phyloP scores from a whole-genome alignment of 140 eudicot genomes.

The Senecio squalidus region DNA sequence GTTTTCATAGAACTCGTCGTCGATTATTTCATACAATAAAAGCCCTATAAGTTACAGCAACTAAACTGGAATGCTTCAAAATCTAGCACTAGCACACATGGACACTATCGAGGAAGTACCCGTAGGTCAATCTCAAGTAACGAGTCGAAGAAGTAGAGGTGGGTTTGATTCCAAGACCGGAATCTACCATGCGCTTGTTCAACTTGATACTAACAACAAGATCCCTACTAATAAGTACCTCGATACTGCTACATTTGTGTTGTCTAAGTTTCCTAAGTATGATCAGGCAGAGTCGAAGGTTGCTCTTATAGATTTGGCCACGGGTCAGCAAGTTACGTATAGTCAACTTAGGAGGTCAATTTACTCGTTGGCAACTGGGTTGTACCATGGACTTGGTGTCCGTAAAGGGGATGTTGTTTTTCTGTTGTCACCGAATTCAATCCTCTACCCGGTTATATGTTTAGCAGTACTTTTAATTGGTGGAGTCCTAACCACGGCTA shows the following conservation, averaged over 20 bases:
- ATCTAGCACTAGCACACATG: slow-evolving; percentile 19
- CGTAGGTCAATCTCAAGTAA: background rate
- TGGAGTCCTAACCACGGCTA: slow-evolving; percentile 67
- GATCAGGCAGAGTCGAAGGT: slow-evolving; percentile 39
- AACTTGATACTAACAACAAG: slow-evolving; percentile 31
- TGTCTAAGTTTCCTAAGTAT: slow-evolving; percentile 47
- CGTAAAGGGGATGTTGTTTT: slow-evolving; percentile 68
- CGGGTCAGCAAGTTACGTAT: slow-evolving; percentile 40
- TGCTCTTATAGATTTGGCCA: slow-evolving; percentile 59
- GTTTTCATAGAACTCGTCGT: background rate
- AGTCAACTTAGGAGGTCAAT: slow-evolving; percentile 51
- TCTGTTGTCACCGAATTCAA: slow-evolving; percentile 59
- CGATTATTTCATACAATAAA: slow-evolving; percentile 1
- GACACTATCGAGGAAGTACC: slow-evolving; percentile 21
- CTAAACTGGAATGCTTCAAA: background rate
- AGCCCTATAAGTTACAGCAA: slow-evolving; percentile 13
- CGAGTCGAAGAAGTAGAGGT: slow-evolving; percentile 14
- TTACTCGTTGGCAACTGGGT: slow-evolving; percentile 49
- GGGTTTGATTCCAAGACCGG: slow-evolving; percentile 61
- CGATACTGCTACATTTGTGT: slow-evolving; percentile 53
- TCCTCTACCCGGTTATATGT: slow-evolving; percentile 58
- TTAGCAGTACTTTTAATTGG: slow-evolving; percentile 60
- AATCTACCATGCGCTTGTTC: slow-evolving; percentile 55
- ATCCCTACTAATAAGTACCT: slow-evolving; percentile 47
- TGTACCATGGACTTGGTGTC: slow-evolving; percentile 59